Conservation (phyloP, 495 filamentous ascomycete species). For the Penicillium crystallinum region DNA sequence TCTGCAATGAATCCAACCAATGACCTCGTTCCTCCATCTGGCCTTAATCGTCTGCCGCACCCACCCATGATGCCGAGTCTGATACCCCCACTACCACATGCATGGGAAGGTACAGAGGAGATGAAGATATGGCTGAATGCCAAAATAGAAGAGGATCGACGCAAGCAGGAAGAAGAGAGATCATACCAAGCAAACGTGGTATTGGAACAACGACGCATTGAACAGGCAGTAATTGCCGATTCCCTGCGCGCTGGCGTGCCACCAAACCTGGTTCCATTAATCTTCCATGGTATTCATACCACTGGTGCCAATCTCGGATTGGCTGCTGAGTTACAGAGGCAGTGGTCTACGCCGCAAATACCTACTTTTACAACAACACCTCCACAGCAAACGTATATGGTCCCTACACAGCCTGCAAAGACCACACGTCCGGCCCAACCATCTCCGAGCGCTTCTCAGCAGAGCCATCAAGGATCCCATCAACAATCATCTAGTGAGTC, state of each 20-base stretch:
- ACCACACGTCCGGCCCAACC: conserved; percentile 38
- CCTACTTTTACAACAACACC: neutral
- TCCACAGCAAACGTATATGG: conserved; percentile 38
- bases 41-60: conserved; percentile 33
- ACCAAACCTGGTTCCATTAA: conserved; percentile 78
- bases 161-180: conserved; percentile 82
- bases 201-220: conserved; percentile 77
- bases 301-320: conserved; percentile 57
- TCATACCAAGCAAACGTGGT: conserved; percentile 72
- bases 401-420: conserved; percentile 31
- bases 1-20: conserved; percentile 32
- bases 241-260: conserved; percentile 78
- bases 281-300: conserved; percentile 74
- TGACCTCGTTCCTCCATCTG: conserved; percentile 36
- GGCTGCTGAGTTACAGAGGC: conserved; percentile 64
- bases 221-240: conserved; percentile 78
- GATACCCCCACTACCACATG: conserved; percentile 64
- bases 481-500: neutral
- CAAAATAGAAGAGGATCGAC: conserved; percentile 79
- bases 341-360: neutral
- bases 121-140: conserved; percentile 78
- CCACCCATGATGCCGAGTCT: conserved; percentile 33
- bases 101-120: conserved; percentile 72
- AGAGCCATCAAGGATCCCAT: neutral
- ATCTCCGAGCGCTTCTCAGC: neutral